Conservation (phyloP, 2,329 filamentous ascomycete genomes). For the Ambrosiella beaveri region DNA sequence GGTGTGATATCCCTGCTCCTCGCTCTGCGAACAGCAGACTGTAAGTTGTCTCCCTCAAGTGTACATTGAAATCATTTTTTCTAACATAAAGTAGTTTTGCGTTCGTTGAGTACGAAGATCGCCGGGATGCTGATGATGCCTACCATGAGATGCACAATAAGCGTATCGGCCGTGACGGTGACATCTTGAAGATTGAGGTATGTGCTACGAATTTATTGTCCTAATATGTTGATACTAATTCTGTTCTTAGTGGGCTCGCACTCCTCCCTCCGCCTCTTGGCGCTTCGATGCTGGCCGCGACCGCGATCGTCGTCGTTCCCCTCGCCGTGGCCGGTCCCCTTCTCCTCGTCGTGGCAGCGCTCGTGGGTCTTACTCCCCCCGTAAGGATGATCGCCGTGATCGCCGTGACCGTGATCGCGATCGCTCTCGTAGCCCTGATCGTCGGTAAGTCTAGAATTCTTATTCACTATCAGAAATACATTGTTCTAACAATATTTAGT, state of each 20-base stretch:
- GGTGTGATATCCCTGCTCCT: constrained; percentile 94
- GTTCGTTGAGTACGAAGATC: constrained; percentile 97
- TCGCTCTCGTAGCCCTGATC: constrained; percentile 53
- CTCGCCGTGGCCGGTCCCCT: constrained; percentile 52
- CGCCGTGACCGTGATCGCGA: constrained; percentile 47
- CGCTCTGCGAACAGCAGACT: constrained; percentile 85
- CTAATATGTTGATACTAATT: constrained; percentile 11
- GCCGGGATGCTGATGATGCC: constrained; percentile 93
- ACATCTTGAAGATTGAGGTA: constrained; percentile 95
- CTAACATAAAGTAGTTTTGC: constrained; percentile 49
- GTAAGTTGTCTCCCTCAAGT: constrained; percentile 41
- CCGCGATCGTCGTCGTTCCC: constrained; percentile 38
- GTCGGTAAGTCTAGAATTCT: constrained; percentile 26
- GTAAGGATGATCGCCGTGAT: constrained; percentile 72
- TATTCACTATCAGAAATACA: neutral
- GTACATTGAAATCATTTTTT: neutral
- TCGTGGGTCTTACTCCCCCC: constrained; percentile 60
- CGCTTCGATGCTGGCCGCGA: constrained; percentile 85
- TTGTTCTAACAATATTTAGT: constrained; percentile 19
- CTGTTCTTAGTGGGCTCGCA: constrained; percentile 71
- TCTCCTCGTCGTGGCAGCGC: constrained; percentile 61
- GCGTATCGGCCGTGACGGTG: constrained; percentile 74
- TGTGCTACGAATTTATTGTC: constrained; percentile 16
- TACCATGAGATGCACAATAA: constrained; percentile 99
- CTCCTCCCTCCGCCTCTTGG: constrained; percentile 94